Conservation (phyloP, 371 early-diverging fungal species). For the Mucor lusitanicus region DNA sequence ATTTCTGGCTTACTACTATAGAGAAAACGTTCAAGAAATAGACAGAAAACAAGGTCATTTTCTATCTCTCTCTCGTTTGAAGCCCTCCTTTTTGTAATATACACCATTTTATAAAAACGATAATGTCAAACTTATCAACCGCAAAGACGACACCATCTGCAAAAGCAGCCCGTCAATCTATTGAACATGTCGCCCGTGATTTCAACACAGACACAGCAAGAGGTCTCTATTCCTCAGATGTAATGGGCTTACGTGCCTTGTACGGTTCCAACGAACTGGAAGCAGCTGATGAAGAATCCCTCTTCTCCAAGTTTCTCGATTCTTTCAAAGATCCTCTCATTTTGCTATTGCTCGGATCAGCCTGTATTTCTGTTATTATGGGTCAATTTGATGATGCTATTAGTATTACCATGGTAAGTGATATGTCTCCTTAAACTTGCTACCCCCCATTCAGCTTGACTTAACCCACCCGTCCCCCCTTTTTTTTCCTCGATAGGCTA, state of each 20-base stretch:
- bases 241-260: conserved; percentile 51
- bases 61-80: background rate
- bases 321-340: conserved; percentile 72
- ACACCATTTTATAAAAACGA: background rate
- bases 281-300: conserved; percentile 44
- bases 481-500: conserved; percentile 59
- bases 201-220: conserved; percentile 51
- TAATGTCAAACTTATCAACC: conserved; percentile 11
- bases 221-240: conserved; percentile 58
- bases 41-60: background rate
- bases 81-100: background rate
- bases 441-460: background rate
- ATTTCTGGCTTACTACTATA: background rate
- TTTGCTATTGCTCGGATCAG: conserved; percentile 86
- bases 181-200: conserved; percentile 54
- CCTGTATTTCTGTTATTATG: conserved; percentile 80
- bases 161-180: conserved; percentile 58
- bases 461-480: background rate
- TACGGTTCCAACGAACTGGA: conserved; percentile 64
- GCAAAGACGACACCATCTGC: conserved; percentile 50
- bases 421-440: background rate
- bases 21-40: background rate
- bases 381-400: conserved; percentile 94
- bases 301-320: conserved; percentile 43
- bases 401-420: conserved; percentile 84